These are phyloP conservation scores for Deinandra increscens DNA, from an alignment of 129 eudicot species.

Conservation along the genomic window DNA sequence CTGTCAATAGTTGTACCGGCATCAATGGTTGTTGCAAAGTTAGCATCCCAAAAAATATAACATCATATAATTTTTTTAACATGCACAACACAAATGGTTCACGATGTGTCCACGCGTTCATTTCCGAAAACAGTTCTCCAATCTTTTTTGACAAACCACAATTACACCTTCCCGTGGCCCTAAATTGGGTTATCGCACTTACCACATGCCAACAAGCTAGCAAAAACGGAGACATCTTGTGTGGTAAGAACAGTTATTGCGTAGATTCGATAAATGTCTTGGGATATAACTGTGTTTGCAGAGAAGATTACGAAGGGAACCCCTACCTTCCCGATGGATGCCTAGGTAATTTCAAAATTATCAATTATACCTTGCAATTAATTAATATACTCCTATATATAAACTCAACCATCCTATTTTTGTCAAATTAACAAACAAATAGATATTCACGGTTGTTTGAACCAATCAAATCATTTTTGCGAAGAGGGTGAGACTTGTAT, in stretches of 20 bases:
- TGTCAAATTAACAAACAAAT: conserved; percentile 5
- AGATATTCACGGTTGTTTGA: conserved; percentile 14
- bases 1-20: conserved; percentile 7
- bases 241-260: conserved; percentile 28
- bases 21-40: conserved; percentile 26
- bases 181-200: conserved; percentile 33
- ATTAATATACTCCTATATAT: neutral
- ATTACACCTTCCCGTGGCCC: conserved; percentile 14
- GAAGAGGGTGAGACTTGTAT: conserved; percentile 19
- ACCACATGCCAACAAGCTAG: conserved; percentile 18
- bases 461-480: conserved; percentile 26
- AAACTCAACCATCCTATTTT: neutral
- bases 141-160: no score
- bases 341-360: conserved; percentile 16
- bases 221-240: conserved; percentile 9
- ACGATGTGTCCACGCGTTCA: neutral
- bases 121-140: neutral
- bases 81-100: neutral
- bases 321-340: conserved; percentile 36
- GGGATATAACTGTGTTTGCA: conserved; percentile 36
- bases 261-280: conserved; percentile 19
- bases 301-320: conserved; percentile 29
- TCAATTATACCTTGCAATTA: neutral
- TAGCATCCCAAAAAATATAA: conserved; percentile 3
- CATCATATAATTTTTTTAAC: neutral